Conservation (phyloP, 257 asterid genomes). For the Plantago ovata region DNA sequence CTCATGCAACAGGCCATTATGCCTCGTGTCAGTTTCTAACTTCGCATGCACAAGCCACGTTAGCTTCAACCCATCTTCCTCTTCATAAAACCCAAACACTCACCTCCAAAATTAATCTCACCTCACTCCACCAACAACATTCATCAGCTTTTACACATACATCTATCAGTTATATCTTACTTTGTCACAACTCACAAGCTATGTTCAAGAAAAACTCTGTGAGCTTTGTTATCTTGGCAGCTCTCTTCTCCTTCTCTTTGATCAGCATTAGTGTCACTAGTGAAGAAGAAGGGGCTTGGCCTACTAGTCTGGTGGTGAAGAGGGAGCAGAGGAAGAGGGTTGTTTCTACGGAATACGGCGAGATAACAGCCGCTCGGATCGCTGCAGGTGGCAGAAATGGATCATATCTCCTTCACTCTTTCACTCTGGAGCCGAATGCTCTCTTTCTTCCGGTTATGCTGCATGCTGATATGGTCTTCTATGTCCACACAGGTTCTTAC, state of each 20-base stretch:
- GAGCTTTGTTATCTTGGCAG: not conserved
- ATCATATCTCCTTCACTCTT: constrained; percentile 59
- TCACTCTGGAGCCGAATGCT: constrained; percentile 80
- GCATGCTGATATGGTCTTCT: constrained; percentile 77
- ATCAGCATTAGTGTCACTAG: not conserved
- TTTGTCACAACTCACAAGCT: not conserved
- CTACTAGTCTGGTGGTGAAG: constrained; percentile 36
- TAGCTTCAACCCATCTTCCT: constrained; percentile 1
- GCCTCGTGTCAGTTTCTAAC: constrained; percentile 34
- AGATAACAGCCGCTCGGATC: constrained; percentile 48
- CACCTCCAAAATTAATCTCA: not conserved
- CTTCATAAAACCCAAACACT: not conserved
- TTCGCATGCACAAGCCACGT: constrained; percentile 78
- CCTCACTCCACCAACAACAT: not conserved
- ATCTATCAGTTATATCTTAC: not conserved
- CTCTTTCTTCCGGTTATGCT: constrained; percentile 70
- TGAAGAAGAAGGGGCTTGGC: constrained; percentile 17
- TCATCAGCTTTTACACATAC: not conserved
- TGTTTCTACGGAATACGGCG: constrained; percentile 56
- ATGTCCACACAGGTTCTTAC: constrained; percentile 88
- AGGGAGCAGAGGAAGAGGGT: constrained; percentile 32
- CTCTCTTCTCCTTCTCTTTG: not conserved
- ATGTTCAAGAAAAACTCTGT: constrained; percentile 1
- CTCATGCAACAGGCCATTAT: not conserved
- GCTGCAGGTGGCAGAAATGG: constrained; percentile 33